Conservation (phyloP, 1,284 basidiomycete genomes). For the Heterobasidion occidentale region DNA sequence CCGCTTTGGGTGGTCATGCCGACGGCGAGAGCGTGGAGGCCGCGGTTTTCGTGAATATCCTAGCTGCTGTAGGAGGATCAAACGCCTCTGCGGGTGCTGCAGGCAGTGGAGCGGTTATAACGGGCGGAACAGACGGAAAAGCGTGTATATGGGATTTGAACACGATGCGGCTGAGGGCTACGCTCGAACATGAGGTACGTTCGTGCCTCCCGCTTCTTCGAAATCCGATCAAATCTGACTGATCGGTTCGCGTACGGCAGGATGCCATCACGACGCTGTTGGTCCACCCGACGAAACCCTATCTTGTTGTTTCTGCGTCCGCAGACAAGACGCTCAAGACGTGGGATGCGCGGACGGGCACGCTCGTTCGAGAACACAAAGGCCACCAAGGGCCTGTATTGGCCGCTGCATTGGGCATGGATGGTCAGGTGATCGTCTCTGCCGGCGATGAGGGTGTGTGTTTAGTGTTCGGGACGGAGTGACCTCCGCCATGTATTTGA, state of each 20-base stretch:
- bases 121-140: slow-evolving; percentile 91
- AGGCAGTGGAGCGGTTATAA: slow-evolving; percentile 69
- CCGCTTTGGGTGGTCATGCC: slow-evolving; percentile 75
- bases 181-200: slow-evolving; percentile 73
- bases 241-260: slow-evolving; percentile 30
- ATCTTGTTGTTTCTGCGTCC: slow-evolving; percentile 77
- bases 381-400: slow-evolving; percentile 84
- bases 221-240: slow-evolving; percentile 3
- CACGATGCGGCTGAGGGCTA: slow-evolving; percentile 75
- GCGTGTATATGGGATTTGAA: slow-evolving; percentile 91
- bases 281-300: slow-evolving; percentile 59
- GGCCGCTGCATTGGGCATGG: slow-evolving; percentile 63
- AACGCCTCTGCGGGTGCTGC: slow-evolving; percentile 16
- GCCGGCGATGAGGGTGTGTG: slow-evolving; percentile 84
- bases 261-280: slow-evolving; percentile 83
- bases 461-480: slow-evolving; percentile 69
- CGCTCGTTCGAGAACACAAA: slow-evolving; percentile 70
- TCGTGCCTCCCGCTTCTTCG: neutral
- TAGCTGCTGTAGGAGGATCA: slow-evolving; percentile 32
- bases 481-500: slow-evolving; percentile 1
- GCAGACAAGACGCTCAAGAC: slow-evolving; percentile 84
- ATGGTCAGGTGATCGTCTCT: slow-evolving; percentile 66
- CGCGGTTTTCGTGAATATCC: slow-evolving; percentile 78
- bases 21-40: slow-evolving; percentile 90
- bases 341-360: slow-evolving; percentile 89